Base-by-base conservation (phyloP, 257 asterid species). In the Nicotiana tabacum region DNA sequence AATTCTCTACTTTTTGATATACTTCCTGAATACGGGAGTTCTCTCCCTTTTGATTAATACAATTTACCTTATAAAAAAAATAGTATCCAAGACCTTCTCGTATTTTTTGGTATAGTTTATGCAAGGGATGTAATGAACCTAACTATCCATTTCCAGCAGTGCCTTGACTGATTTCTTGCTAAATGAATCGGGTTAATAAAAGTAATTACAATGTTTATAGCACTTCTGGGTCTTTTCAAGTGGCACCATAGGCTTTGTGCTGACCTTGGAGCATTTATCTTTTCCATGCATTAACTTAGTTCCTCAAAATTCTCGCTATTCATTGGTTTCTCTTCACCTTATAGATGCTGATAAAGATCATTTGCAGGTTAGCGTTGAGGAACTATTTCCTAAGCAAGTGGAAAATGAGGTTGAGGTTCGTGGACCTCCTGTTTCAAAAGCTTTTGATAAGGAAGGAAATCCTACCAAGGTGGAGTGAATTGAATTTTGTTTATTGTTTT, bases 401-500 rank as follows among this genome's bases (percentile, higher is more conserved):
- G 92, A 93, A 86, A 90, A 88, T 85, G 89, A 92, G 89, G 86
- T 92, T 85, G 99, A 94, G 91, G 88, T 92, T 81, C 95, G 99
- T 66, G 99, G 98, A 82, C 99, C 99, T 85, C 99, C 98, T 74
- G 92, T 90, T 82, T 91, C 92, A 4, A 94, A 94, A 88, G 97
- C 98, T 65, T 96, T 91, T 87, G 98, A 96, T 83, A 89, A 83
- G 86, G 89, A 88, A 78, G 98, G 99, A 83, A 96, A 94, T 87
- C 98, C 98, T 65, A 96, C 98, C 68, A 94, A 96, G 99, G 99
- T 95, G 64, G 70, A 39, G 60, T 86, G 78, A 11, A 21, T 21
- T 70, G 60, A 70, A 70, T 29, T 84, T 82, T 64, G 39, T 30
- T 80, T 21, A 17, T 67, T 33, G 10, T 57, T 58, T 88, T 68